Evolutionary conservation across 2,329 filamentous ascomycete species (phyloP), one percentile per base, ranked within the genome.

Genomic region (Tympanopsis confertula): DNA sequence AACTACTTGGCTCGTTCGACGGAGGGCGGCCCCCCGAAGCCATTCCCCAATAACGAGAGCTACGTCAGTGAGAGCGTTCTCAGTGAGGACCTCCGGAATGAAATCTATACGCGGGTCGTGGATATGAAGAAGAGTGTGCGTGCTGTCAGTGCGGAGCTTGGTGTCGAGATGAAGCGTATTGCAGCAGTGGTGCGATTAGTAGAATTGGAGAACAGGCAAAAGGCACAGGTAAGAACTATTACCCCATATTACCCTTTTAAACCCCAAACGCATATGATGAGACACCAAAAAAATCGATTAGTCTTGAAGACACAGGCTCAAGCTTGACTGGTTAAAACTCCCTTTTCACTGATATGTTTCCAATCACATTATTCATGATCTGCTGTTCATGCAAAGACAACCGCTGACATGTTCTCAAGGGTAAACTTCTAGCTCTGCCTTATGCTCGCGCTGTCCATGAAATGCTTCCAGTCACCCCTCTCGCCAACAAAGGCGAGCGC

Each of bases 161-260:
- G 70, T 19, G 70, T 85, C 14, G 78, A 81, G 50, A 78, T 84
- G 63, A 71, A 76, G 52, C 67, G 81, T 48, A 76, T 85, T 20
- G 81, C 68, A 24, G 81, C 81, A 18, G 79, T 84, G 5, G 76
- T 84, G 19, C 62, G 81, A 40, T 57, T 86, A 45, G 79, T 80
- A 56, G 74, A 78, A 50, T 59, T 85, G 47, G 80, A 85, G 58
- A 78, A 74, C 56, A 62, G 73, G 46, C 80, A 74, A 77, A 58
- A 65, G 42, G 57, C 64, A 55, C 63, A 80, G 65, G 81, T 85
- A 73, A 63, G 78, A 65, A 10, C 20, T 45, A 35, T 36, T 14
- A 13, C 30, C 22, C 19, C 29, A 13, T 42, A 67, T 36, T 38
- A 35, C 35, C 35, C 38, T 36, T 41, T 20, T 19, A 19, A 15